A percentile compares a stretch with the other conserved stretches of the same genome.
These are phyloP conservation scores for Ilyonectria destructans DNA, from an alignment of 2,329 filamentous ascomycete species.

Conservation along the genomic window DNA sequence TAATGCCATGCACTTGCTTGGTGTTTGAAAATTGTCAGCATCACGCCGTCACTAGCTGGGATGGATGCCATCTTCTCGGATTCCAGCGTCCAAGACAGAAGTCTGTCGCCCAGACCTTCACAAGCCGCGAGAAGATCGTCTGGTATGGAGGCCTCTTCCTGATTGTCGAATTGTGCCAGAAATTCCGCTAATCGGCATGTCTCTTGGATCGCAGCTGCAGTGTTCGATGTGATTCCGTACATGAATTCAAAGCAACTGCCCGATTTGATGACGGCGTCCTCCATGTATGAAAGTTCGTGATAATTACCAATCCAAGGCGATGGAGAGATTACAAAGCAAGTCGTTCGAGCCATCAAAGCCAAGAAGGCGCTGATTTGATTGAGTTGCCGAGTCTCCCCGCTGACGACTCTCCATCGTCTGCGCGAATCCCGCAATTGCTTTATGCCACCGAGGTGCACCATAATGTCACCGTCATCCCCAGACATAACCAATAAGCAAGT, in stretches of 20 bases:
- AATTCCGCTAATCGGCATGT: constrained; percentile 25
- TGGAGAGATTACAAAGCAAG: constrained; percentile 7
- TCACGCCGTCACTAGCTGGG: constrained; percentile 1
- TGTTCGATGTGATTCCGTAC: constrained; percentile 26
- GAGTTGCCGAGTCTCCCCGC: constrained; percentile 22
- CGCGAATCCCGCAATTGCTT: constrained; percentile 24
- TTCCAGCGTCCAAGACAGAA: constrained; percentile 22
- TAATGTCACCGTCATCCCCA: constrained; percentile 21
- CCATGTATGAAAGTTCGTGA: background rate
- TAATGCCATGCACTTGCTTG: constrained; percentile 29
- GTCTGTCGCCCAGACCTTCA: constrained; percentile 22
- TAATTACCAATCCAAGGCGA: constrained; percentile 10
- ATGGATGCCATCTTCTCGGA: constrained; percentile 18
- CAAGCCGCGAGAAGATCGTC: constrained; percentile 23
- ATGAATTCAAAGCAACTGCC: constrained; percentile 26
- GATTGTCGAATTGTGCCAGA: constrained; percentile 6
- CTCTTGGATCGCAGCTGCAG: constrained; percentile 24
- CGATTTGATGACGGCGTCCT: constrained; percentile 16
- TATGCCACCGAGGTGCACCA: constrained; percentile 29
- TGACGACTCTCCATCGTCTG: constrained; percentile 29
- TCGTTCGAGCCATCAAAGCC: constrained; percentile 31
- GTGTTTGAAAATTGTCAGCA: constrained; percentile 13
- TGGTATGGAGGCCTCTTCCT: constrained; percentile 1
- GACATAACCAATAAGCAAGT: constrained; percentile 24
- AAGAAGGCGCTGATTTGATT: constrained; percentile 36